phyloP scores from a whole-genome alignment of 768 basidiomycete species.

The Kwoniella sp. region DNA sequence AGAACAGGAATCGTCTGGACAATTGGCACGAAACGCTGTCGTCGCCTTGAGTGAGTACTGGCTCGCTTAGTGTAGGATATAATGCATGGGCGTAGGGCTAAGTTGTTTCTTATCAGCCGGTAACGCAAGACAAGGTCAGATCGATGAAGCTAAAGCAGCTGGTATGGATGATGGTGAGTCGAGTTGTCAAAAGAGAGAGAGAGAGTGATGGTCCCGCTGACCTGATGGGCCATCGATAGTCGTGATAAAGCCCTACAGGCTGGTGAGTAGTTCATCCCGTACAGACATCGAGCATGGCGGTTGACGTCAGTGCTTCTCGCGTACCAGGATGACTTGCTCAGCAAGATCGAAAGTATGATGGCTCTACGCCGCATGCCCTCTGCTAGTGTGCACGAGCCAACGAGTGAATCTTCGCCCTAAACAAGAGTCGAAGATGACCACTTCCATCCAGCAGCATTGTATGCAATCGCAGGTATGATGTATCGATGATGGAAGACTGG shows the following conservation, averaged over 20 bases:
- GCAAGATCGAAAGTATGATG: background rate
- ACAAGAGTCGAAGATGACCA: too few relatives aligned
- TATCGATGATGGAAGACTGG: too few relatives aligned
- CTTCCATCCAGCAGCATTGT: too few relatives aligned
- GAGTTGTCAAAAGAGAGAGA: background rate
- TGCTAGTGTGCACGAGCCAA: background rate
- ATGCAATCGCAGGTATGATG: too few relatives aligned
- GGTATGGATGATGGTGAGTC: slow-evolving; percentile 49
- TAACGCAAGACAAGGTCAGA: slow-evolving; percentile 53
- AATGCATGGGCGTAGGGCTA: background rate
- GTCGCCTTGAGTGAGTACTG: slow-evolving; percentile 49
- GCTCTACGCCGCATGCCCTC: background rate
- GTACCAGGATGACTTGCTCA: background rate
- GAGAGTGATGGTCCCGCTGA: slow-evolving; percentile 6
- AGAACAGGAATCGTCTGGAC: slow-evolving; percentile 39
- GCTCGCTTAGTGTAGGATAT: background rate
- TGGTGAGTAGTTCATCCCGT: slow-evolving; percentile 19
- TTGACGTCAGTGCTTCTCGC: background rate
- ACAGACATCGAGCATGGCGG: too few relatives aligned
- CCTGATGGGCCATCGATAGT: slow-evolving; percentile 15
- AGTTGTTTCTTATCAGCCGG: slow-evolving; percentile 37
- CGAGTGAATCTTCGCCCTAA: background rate
- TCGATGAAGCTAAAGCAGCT: slow-evolving; percentile 41
- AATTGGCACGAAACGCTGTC: slow-evolving; percentile 31
- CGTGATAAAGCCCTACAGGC: slow-evolving; percentile 46